Conservation (phyloP, 2,329 filamentous ascomycete genomes). For the Pseudogymnoascus sp. region DNA sequence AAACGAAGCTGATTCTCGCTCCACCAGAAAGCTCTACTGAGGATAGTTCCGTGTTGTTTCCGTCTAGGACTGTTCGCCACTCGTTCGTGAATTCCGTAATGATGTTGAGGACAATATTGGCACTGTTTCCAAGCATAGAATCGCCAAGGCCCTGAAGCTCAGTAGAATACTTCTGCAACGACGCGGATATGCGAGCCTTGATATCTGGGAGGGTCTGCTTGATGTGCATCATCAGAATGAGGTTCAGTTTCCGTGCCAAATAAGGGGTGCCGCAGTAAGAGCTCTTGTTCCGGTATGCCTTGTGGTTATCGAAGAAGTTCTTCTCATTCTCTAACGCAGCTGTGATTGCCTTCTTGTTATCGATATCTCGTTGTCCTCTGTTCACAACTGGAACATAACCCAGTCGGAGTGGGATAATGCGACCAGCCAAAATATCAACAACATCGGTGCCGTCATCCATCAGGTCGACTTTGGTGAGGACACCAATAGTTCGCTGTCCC, state of each 20-base stretch:
- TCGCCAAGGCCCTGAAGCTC: slow-evolving; percentile 82
- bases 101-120: slow-evolving; percentile 95
- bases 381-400: slow-evolving; percentile 98
- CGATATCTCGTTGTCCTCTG: slow-evolving; percentile 94
- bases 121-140: slow-evolving; percentile 90
- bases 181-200: slow-evolving; percentile 92
- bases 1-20: slow-evolving; percentile 97
- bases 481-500: slow-evolving; percentile 95
- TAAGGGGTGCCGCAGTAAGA: slow-evolving; percentile 98
- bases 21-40: slow-evolving; percentile 91
- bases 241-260: slow-evolving; percentile 89
- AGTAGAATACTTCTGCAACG: slow-evolving; percentile 79
- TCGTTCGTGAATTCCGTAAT: slow-evolving; percentile 99
- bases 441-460: slow-evolving; percentile 99
- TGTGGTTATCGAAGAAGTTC: slow-evolving; percentile 97
- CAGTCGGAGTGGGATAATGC: slow-evolving; percentile 89
- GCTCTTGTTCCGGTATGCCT: slow-evolving; percentile 96
- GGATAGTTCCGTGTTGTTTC: slow-evolving; percentile 93
- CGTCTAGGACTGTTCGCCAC: slow-evolving; percentile 91
- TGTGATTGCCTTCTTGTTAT: slow-evolving; percentile 93
- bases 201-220: slow-evolving; percentile 98
- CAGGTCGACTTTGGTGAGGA: slow-evolving; percentile 95
- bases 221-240: slow-evolving; percentile 99
- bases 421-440: slow-evolving; percentile 93
- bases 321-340: slow-evolving; percentile 88